Percentiles rank a stretch among this genome's conserved stretches.
These are phyloP conservation scores for Hypholoma sublateritium DNA, from an alignment of 768 basidiomycete genomes.

Conservation along the genomic window DNA sequence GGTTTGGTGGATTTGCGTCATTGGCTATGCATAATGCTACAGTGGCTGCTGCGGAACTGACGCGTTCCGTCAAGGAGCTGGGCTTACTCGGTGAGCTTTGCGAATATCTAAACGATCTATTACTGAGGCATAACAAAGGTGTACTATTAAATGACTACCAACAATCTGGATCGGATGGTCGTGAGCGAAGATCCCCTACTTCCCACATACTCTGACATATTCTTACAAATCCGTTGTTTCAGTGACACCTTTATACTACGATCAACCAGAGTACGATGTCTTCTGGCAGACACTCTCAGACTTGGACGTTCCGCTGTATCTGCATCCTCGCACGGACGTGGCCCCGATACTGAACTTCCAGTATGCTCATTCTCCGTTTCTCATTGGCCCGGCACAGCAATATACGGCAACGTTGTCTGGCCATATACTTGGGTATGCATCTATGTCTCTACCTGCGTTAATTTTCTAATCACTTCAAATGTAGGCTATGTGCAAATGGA, in stretches of 20 bases:
- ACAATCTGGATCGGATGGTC: slow-evolving; percentile 38
- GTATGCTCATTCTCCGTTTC: slow-evolving; percentile 31
- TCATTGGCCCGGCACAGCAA: slow-evolving; percentile 34
- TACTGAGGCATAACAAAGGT: not conserved
- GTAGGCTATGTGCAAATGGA: slow-evolving; percentile 1
- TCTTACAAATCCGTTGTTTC: not conserved
- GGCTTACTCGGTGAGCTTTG: slow-evolving; percentile 33
- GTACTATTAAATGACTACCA: slow-evolving; percentile 47
- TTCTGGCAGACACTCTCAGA: slow-evolving; percentile 37
- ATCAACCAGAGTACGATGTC: slow-evolving; percentile 34
- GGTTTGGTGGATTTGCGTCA: slow-evolving; percentile 43
- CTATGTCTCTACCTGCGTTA: not conserved
- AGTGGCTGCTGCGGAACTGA: slow-evolving; percentile 36
- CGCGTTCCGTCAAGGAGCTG: slow-evolving; percentile 36
- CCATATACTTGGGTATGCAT: slow-evolving; percentile 34
- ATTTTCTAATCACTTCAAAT: not conserved
- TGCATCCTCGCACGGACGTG: slow-evolving; percentile 34
- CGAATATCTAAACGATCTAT: not conserved
- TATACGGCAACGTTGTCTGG: slow-evolving; percentile 35
- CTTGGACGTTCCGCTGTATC: slow-evolving; percentile 36
- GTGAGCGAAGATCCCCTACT: slow-evolving; percentile 15
- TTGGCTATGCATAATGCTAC: slow-evolving; percentile 45
- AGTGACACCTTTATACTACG: slow-evolving; percentile 36
- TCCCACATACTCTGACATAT: not conserved
- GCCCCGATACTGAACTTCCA: slow-evolving; percentile 21